A percentile compares a stretch with the other conserved stretches of the same genome.
phyloP scores from a whole-genome alignment of 2,329 filamentous ascomycete species.

The Lasiodiplodia gonubiensis region DNA sequence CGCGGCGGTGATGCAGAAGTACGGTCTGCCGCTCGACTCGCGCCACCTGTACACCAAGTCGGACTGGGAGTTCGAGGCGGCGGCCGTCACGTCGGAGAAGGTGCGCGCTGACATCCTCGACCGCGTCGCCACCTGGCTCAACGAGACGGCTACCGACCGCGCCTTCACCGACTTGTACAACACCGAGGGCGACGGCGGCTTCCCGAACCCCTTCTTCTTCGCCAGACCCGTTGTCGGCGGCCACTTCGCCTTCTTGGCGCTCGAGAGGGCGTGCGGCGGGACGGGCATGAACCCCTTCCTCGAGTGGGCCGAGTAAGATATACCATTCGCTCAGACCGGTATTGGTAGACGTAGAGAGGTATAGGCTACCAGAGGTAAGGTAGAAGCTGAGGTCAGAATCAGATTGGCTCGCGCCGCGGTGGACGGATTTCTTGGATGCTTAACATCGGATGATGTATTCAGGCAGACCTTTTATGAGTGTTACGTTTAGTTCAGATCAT shows the following conservation, averaged over 20 bases:
- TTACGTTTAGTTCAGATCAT: neutral
- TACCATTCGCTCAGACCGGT: neutral
- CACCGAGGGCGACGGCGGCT: slow-evolving; percentile 77
- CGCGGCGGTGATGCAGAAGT: slow-evolving; percentile 75
- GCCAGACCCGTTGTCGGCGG: slow-evolving; percentile 83
- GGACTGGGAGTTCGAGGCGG: slow-evolving; percentile 90
- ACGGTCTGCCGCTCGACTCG: slow-evolving; percentile 81
- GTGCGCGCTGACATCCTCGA: slow-evolving; percentile 75
- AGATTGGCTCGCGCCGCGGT: neutral
- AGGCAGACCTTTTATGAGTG: neutral
- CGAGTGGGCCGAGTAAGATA: slow-evolving; percentile 18
- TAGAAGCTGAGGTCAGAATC: neutral
- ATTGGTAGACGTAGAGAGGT: neutral
- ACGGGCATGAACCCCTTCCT: neutral
- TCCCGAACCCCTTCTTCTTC: slow-evolving; percentile 76
- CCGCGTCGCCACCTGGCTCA: slow-evolving; percentile 78
- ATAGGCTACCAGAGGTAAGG: neutral
- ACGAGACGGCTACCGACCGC: slow-evolving; percentile 76
- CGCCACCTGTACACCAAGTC: slow-evolving; percentile 86
- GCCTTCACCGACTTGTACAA: slow-evolving; percentile 84
- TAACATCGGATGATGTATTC: neutral
- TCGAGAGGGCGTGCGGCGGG: slow-evolving; percentile 77
- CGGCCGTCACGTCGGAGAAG: slow-evolving; percentile 72
- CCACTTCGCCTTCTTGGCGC: slow-evolving; percentile 83
- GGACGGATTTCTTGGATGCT: neutral